Evolutionary conservation across 495 filamentous ascomycete genomes (phyloP), one percentile per base, ranked within the genome.

Genomic region (Trichoderma parareesei): DNA sequence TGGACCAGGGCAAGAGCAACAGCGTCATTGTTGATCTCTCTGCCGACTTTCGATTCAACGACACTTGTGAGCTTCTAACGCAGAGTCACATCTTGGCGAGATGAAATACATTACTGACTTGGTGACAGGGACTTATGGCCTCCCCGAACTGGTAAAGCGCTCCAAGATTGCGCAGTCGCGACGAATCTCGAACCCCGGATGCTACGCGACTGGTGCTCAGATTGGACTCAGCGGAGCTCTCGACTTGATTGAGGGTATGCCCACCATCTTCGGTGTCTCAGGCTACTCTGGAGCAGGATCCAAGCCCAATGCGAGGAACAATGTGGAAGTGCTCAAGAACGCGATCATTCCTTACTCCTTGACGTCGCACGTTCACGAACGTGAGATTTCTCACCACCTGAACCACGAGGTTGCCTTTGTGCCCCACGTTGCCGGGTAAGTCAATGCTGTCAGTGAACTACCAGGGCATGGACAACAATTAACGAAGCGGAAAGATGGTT

Each of bases 211-310:
- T 27, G 94, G 91, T n/a, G 92, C 93, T 0, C 92, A 98, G 76
- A 80, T 97, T 49, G 92, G 89, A 49, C 94, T 97, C 66, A 83
- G 91, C 10, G 93, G 93, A 62, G 81, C 97, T 2, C 81, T 96
- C 7, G 84, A 87, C 9, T 85, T 87, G 77, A 85, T 97, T 40
- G 87, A 84, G 42, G 90, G 89, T 27, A 84, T 89, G 75, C 93
- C 94, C 20, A 92, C 88, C 59, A 79, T 93, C 66, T 97, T 98
- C 71, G 94, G 94, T 76, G 89, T 97, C 9, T 95, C 91, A 13
- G 94, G 94, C 33, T 98, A 98, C 78, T 96, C 91, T 0, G 94
- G 94, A 41, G 94, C 94, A 40, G 94, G 94, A 71, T 97, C 94
- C 65, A 98, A 97, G 79, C 93, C 93, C 0, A 90, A 85, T 64